phyloP scores from a whole-genome alignment of 306 rosid species.

The Lotus japonicus region DNA sequence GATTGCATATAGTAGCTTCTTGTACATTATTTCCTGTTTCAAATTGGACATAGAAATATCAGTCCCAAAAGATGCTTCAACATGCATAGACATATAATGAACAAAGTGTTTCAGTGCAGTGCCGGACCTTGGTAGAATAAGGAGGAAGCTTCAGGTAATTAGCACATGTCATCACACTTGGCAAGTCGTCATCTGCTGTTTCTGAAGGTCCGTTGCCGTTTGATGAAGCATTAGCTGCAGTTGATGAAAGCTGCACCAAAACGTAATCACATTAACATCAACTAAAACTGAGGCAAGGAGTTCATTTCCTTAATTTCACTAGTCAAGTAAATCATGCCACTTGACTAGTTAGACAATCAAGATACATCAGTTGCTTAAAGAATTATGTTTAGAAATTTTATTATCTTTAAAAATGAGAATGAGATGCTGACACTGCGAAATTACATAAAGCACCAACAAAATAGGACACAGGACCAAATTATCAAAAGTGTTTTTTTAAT shows the following conservation, averaged over 20 bases:
- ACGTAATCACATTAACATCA: not conserved
- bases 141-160: constrained; percentile 99
- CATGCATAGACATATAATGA: not conserved
- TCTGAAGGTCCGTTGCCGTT: constrained; percentile 78
- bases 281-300: not conserved
- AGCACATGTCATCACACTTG: constrained; percentile 99
- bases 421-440: no score
- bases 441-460: not conserved
- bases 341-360: not conserved
- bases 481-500: not conserved
- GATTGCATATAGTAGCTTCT: constrained; percentile 95
- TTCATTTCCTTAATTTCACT: not conserved
- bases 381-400: not conserved
- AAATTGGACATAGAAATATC: not conserved
- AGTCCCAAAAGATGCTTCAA: constrained; percentile 13
- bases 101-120: not conserved
- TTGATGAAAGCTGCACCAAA: constrained; percentile 68
- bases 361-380: not conserved
- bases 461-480: not conserved
- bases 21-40: constrained; percentile 85
- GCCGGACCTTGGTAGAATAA: constrained; percentile 85
- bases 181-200: constrained; percentile 90
- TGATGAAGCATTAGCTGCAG: constrained; percentile 49
- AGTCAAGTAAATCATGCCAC: not conserved
- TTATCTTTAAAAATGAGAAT: no score